Conservation (phyloP, 139 green algal genomes). For the Pleodorina starrii region DNA sequence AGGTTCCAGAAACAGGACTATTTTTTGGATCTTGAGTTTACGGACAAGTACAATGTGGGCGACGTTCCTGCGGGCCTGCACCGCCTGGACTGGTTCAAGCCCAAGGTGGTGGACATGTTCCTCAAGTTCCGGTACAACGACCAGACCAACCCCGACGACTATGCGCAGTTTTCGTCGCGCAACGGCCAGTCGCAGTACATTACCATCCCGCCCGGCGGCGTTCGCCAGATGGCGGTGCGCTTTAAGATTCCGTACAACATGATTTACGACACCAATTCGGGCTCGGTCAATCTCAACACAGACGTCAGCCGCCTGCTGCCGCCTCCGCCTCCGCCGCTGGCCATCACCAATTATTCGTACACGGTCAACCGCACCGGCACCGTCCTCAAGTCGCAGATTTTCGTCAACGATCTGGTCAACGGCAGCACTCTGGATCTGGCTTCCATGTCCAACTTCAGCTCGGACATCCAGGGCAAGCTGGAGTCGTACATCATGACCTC, state of each 20-base stretch:
- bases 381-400: neutral
- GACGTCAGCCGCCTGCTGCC: conserved; percentile 1
- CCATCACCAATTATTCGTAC: conserved; percentile 34
- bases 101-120: conserved; percentile 45
- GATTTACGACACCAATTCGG: conserved; percentile 49
- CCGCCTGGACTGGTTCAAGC: conserved; percentile 46
- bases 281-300: conserved; percentile 45
- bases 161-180: conserved; percentile 22
- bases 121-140: conserved; percentile 23
- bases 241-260: conserved; percentile 51
- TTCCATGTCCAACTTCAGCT: neutral
- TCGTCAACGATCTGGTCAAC: neutral
- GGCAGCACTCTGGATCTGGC: neutral
- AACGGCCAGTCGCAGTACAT: conserved; percentile 28
- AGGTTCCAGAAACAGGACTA: conserved; percentile 49
- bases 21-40: conserved; percentile 30
- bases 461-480: conserved; percentile 15
- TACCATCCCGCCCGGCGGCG: conserved; percentile 16
- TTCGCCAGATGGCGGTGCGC: conserved; percentile 27
- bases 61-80: neutral
- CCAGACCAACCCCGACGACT: neutral
- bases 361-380: conserved; percentile 13
- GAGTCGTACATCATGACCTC: conserved; percentile 30
- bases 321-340: neutral
- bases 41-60: conserved; percentile 25